Evolutionary conservation across 441 rosid genomes (phyloP).

Genomic region (Metrosideros polymorpha): DNA sequence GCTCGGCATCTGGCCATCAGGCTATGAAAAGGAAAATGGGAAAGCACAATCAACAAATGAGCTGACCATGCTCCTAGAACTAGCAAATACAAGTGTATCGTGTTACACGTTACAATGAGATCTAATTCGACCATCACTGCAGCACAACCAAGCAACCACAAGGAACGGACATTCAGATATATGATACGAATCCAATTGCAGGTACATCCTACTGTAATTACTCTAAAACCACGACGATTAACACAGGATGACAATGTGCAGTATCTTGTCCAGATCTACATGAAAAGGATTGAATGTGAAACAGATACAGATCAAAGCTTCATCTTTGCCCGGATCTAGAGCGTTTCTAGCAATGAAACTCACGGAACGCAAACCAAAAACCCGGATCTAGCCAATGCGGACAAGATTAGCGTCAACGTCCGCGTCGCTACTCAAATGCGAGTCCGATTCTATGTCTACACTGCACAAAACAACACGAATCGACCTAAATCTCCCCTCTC

Average conservation of each 20-base stretch:
- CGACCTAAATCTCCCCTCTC: not conserved
- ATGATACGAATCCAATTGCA: not conserved
- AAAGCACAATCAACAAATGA: not conserved
- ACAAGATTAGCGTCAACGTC: not conserved
- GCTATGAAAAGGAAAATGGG: not conserved
- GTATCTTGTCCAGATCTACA: not conserved
- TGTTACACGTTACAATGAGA: not conserved
- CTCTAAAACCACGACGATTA: not conserved
- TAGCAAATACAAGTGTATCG: not conserved
- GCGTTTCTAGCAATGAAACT: not conserved
- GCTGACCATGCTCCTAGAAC: not conserved
- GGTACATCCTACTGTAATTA: not conserved
- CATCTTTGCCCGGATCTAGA: not conserved
- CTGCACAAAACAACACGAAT: not conserved
- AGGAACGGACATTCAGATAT: not conserved
- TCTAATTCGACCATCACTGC: not conserved
- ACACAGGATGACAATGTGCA: not conserved
- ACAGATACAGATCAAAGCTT: not conserved
- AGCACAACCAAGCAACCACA: not conserved
- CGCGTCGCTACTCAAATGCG: not conserved
- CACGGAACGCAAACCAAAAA: not conserved
- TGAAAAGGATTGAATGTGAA: not conserved
- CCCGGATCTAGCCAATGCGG: not conserved
- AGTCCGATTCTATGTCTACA: not conserved
- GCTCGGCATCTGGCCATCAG: conserved; percentile 12